A percentile compares a stretch with the other conserved stretches of the same genome.
These are phyloP conservation scores for Cnidoscolus chayamansa DNA, from an alignment of 441 rosid species.

Conservation along the genomic window DNA sequence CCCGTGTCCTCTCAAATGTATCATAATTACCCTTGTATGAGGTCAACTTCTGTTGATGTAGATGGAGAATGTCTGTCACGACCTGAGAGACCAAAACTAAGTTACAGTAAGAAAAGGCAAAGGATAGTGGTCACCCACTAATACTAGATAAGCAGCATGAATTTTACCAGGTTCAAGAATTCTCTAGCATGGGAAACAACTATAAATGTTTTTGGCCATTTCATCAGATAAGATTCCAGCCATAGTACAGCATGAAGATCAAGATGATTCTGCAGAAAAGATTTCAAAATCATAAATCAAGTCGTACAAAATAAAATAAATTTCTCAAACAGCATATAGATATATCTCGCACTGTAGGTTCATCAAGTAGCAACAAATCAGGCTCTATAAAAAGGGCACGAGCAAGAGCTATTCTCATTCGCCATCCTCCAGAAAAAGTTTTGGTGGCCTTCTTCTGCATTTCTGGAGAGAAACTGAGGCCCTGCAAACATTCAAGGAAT, in stretches of 20 bases:
- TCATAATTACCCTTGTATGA: constrained; percentile 90
- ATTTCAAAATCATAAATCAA: constrained; percentile 11
- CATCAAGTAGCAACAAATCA: constrained; percentile 91
- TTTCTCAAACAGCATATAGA: constrained; percentile 15
- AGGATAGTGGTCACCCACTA: background rate
- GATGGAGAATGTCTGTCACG: constrained; percentile 90
- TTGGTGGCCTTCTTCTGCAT: constrained; percentile 84
- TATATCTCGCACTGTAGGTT: constrained; percentile 67
- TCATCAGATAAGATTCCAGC: constrained; percentile 85
- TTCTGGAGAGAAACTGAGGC: constrained; percentile 90
- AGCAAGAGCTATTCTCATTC: constrained; percentile 97
- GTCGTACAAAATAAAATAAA: constrained; percentile 13
- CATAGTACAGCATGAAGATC: constrained; percentile 98
- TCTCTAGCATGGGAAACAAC: constrained; percentile 99
- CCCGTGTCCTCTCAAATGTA: constrained; percentile 78
- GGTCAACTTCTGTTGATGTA: constrained; percentile 75
- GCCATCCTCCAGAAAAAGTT: constrained; percentile 96
- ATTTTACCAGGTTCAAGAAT: constrained; percentile 81
- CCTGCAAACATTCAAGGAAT: constrained; percentile 48
- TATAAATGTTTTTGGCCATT: constrained; percentile 96
- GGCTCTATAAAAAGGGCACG: constrained; percentile 94
- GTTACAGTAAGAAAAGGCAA: background rate
- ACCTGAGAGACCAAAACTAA: constrained; percentile 49
- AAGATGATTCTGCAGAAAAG: constrained; percentile 81
- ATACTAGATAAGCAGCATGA: constrained; percentile 9